Base-by-base conservation (phyloP, 257 asterid species). In the Nicotiana sylvestris region DNA sequence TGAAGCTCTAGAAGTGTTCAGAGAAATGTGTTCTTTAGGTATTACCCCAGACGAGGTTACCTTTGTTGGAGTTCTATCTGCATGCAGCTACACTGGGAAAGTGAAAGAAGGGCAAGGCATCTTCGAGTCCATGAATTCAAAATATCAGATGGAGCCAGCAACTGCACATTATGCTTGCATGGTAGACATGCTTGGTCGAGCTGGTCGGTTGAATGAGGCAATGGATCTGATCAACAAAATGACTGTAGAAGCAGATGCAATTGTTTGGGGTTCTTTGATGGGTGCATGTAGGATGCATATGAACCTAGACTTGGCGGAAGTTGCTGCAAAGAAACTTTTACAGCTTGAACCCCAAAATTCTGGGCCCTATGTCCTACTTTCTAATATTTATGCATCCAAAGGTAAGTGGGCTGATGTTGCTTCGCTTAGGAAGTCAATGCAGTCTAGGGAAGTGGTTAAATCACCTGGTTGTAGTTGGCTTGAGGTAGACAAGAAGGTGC, bases 401-500 rank as follows among this genome's bases (percentile, higher is more conserved):
- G 93, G 97, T 35, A 88, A 79, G 89, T 93, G 97, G 97, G 84
- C 80, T 16, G 91, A 94, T 83, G 94, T 87, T 25, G 93, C 93
- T 18, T 86, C 66, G 65, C 55, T 91, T 81, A 90, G 97, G 92
- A 90, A 82, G 77, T 84, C 35, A 33, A 90, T 93, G 97, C 88
- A 85, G 82, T 76, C 82, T 49, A 86, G 90, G 84, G 89, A 89
- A 83, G 89, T 94, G 82, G 90, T 66, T 62, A 93, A 93, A 85
- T 68, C 82, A 32, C 95, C 97, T 12, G 98, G 97, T 55, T 92
- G 94, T 83, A 94, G 97, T 86, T 94, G 98, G 98, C 91, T 94
- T 25, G 97, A 89, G 89, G 88, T 91, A 61, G 94, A 89, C 13
- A 94, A 89, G 86, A 87, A 85, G 80, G 97, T 94, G 43, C 94